Evolutionary conservation across 129 eudicot genomes (phyloP).

Genomic region (Logfia minima): DNA sequence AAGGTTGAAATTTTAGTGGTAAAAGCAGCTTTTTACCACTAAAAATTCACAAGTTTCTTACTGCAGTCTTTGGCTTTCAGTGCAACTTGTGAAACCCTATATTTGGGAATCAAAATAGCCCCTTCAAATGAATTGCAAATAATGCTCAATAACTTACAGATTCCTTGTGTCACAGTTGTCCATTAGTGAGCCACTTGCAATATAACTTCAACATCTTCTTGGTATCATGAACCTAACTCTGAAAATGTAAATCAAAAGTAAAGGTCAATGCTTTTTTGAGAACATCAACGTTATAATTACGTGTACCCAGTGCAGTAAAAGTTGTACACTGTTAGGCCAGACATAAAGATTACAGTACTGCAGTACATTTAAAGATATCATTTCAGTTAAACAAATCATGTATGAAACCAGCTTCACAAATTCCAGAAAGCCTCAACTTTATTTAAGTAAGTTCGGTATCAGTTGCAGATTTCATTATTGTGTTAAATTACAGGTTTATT

Average conservation of each 20-base stretch:
- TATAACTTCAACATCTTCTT: slow-evolving; percentile 15
- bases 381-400: not conserved
- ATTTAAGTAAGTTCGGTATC: not conserved
- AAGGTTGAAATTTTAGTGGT: not conserved
- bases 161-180: slow-evolving; percentile 28
- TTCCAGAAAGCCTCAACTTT: not conserved
- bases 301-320: slow-evolving; percentile 17
- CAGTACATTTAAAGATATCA: slow-evolving; percentile 7
- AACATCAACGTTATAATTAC: not conserved
- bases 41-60: slow-evolving; percentile 22
- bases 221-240: slow-evolving; percentile 23
- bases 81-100: slow-evolving; percentile 35
- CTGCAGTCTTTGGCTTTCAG: slow-evolving; percentile 36
- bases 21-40: slow-evolving; percentile 3
- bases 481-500: not conserved
- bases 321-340: slow-evolving; percentile 1
- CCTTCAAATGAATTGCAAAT: slow-evolving; percentile 22
- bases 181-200: slow-evolving; percentile 30
- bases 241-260: slow-evolving; percentile 22
- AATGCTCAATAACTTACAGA: slow-evolving; percentile 30
- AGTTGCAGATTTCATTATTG: slow-evolving; percentile 12
- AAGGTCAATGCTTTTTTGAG: slow-evolving; percentile 26
- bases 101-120: slow-evolving; percentile 27
- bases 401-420: slow-evolving; percentile 8
- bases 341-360: slow-evolving; percentile 7